These are phyloP conservation scores for Hypomontagnella monticulosa DNA, from an alignment of 495 filamentous ascomycete genomes.

Conservation along the genomic window DNA sequence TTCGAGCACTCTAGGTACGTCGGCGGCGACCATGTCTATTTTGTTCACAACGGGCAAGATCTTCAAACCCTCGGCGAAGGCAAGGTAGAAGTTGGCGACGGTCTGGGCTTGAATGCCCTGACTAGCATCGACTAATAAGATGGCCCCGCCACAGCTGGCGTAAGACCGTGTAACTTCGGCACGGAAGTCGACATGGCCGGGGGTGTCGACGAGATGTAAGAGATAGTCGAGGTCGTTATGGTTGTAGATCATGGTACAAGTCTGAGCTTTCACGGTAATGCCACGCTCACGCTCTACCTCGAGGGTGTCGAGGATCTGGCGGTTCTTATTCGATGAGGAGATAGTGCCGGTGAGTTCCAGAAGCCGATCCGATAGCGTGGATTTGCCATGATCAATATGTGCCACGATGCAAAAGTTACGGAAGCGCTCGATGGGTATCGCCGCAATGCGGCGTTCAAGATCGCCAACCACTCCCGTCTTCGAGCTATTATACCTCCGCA, in stretches of 20 bases:
- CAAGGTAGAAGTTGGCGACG: conserved; percentile 97
- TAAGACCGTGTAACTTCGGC: conserved; percentile 96
- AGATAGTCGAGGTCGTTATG: conserved; percentile 87
- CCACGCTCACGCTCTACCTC: conserved; percentile 96
- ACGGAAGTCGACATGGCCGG: conserved; percentile 96
- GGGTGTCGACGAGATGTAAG: conserved; percentile 94
- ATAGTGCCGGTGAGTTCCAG: conserved; percentile 97
- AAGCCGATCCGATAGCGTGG: conserved; percentile 88
- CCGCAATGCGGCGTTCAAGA: conserved; percentile 82
- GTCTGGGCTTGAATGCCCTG: conserved; percentile 95
- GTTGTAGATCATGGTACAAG: conserved; percentile 96
- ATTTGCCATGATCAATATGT: conserved; percentile 99
- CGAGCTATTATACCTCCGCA: conserved; percentile 28
- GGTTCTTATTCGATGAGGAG: conserved; percentile 77
- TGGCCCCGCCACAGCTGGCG: conserved; percentile 91
- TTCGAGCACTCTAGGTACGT: conserved; percentile 81
- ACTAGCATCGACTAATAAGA: conserved; percentile 91
- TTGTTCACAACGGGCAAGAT: conserved; percentile 97
- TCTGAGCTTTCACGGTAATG: conserved; percentile 99
- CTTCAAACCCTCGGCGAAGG: conserved; percentile 87
- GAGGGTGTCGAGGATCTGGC: conserved; percentile 95
- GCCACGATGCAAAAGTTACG: conserved; percentile 99
- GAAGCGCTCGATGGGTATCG: conserved; percentile 89
- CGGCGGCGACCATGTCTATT: conserved; percentile 88
- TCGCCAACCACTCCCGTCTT: conserved; percentile 48